These are phyloP conservation scores for Fusarium sp. DNA, from an alignment of 2,329 filamentous ascomycete genomes.

Conservation along the genomic window DNA sequence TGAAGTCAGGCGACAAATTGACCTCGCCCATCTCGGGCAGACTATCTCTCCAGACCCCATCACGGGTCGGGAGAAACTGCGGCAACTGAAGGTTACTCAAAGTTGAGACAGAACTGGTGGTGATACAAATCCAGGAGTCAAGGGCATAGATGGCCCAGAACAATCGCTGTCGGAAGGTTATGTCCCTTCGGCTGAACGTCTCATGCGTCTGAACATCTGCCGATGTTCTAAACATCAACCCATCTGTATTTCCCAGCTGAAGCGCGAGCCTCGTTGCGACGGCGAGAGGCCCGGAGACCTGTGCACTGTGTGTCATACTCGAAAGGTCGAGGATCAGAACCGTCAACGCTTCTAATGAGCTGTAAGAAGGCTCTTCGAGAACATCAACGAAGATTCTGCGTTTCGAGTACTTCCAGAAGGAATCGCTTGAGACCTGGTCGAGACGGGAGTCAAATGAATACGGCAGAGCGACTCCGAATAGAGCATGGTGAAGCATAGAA, in stretches of 20 bases:
- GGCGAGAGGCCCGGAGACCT: background rate
- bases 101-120: background rate
- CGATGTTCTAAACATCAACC: background rate
- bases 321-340: background rate
- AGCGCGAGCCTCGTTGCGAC: background rate
- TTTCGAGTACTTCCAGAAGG: slow-evolving; percentile 5
- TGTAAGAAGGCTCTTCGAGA: background rate
- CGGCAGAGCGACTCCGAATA: background rate
- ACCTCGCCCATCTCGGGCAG: background rate
- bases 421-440: background rate
- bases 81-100: background rate
- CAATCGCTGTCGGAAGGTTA: background rate
- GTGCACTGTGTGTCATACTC: background rate
- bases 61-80: background rate
- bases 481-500: background rate
- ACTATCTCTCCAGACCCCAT: background rate
- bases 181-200: background rate
- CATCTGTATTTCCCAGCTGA: background rate
- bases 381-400: background rate
- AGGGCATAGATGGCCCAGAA: slow-evolving; percentile 2
- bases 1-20: background rate
- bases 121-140: background rate
- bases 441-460: slow-evolving; percentile 1
- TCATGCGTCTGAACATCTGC: background rate
- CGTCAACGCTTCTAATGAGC: background rate